Evolutionary conservation across 805 yeast species (phyloP).

Genomic region (Clavispora carvajalis): DNA sequence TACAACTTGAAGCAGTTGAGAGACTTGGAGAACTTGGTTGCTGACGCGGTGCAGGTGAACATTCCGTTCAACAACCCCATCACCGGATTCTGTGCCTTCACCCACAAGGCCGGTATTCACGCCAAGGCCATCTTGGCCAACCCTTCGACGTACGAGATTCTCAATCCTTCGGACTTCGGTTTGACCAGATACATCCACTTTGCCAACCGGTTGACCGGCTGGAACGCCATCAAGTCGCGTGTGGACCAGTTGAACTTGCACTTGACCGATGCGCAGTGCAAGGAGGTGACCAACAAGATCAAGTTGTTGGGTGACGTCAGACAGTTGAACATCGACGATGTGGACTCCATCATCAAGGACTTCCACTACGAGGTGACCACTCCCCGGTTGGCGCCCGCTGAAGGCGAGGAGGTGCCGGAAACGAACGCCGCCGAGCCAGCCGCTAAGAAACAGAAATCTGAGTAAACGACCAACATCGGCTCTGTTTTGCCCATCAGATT

Average conservation of each 20-base stretch:
- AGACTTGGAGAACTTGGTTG: slow-evolving; percentile 54
- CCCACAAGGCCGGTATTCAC: slow-evolving; percentile 61
- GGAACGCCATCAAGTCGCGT: slow-evolving; percentile 60
- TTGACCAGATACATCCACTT: slow-evolving; percentile 57
- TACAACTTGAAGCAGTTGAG: slow-evolving; percentile 52
- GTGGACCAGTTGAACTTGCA: slow-evolving; percentile 55
- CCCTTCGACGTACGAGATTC: slow-evolving; percentile 59
- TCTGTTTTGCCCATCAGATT: slow-evolving; percentile 1
- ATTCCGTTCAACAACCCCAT: slow-evolving; percentile 60
- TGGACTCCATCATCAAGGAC: slow-evolving; percentile 53
- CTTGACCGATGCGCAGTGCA: slow-evolving; percentile 52
- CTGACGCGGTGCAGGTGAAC: slow-evolving; percentile 54
- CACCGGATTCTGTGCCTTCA: slow-evolving; percentile 61
- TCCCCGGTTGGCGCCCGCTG: slow-evolving; percentile 23
- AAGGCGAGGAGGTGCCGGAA: slow-evolving; percentile 15
- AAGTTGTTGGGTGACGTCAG: slow-evolving; percentile 56
- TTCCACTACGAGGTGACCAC: slow-evolving; percentile 42
- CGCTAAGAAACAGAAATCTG: slow-evolving; percentile 34
- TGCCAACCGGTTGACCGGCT: slow-evolving; percentile 57
- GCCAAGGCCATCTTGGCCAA: slow-evolving; percentile 59
- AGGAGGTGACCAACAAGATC: slow-evolving; percentile 50
- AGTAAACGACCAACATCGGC: slow-evolving; percentile 10
- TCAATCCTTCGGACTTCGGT: slow-evolving; percentile 55
- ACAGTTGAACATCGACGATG: slow-evolving; percentile 56
- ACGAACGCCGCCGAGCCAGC: slow-evolving; percentile 29